Base-by-base conservation (phyloP, 495 filamentous ascomycete species). In the Clavariopsis aquatica region DNA sequence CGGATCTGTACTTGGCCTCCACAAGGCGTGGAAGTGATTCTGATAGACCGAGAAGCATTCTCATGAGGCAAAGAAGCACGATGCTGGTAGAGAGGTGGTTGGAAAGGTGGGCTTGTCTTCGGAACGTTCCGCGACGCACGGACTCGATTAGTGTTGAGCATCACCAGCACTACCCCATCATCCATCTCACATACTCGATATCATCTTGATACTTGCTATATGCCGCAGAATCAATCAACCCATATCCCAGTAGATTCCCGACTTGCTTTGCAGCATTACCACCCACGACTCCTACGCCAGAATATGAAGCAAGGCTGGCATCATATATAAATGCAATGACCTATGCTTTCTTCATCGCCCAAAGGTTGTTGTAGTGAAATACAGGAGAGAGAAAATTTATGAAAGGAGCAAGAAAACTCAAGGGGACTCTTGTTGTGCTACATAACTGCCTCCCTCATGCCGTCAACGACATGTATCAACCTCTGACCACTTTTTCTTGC, bases 401-500 rank as follows among this genome's bases (percentile, higher is more conserved):
- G 13, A 36, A 13, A 36, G 31, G 13, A 36, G 31, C 6, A 36
- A 36, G 31, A 36, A 36, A 6, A 6, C 13, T 36, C 6, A 36
- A 36, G 31, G 31, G 13, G 31, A 43, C 38, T n/a, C n/a, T 17
- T 10, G 38, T 7, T 54, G 52, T 49, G 8, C 47, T 22, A 49
- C 20, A 38, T n/a, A 56, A 34, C 31, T 24, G 13, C 52, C 15
- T 36, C 15, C n/a, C n/a, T n/a, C n/a, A n/a, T n/a, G n/a, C 19
- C 52, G 43, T 56, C 28, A 53, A 53, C 28, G 20, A 34, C 29
- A 28, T 6, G 5, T 4, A 34, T 56, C 29, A 17, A 65, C 15
- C 19, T 66, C 56, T 10, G 15, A 52, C 82, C 87, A 97, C 71
- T 91, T 90, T 79, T 91, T 95, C 73, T 91, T 91, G 70, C 90